phyloP scores from a whole-genome alignment of 2,329 filamentous ascomycete genomes.

The Pestalotiopsis fici region DNA sequence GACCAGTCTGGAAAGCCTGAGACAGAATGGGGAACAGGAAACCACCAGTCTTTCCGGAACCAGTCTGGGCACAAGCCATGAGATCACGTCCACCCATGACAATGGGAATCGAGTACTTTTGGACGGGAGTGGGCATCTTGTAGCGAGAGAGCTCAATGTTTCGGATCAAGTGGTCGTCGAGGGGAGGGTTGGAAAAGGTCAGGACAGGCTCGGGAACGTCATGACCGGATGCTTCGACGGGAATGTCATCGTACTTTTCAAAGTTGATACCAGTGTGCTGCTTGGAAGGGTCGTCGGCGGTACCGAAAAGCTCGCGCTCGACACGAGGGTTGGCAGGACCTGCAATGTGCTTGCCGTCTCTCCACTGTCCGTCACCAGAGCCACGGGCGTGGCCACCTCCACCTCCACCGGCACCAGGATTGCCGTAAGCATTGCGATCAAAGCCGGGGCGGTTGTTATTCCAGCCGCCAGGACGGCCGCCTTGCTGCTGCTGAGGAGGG shows the following conservation, averaged over 20 bases:
- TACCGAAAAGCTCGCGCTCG: slow-evolving; percentile 94
- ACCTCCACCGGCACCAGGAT: slow-evolving; percentile 39
- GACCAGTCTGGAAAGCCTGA: slow-evolving; percentile 92
- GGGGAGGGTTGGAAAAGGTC: slow-evolving; percentile 88
- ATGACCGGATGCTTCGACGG: slow-evolving; percentile 92
- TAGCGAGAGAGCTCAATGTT: slow-evolving; percentile 96
- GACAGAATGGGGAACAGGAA: slow-evolving; percentile 99
- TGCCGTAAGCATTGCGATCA: slow-evolving; percentile 65
- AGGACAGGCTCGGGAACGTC: slow-evolving; percentile 91
- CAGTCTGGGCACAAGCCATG: slow-evolving; percentile 99
- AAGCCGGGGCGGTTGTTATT: slow-evolving; percentile 41
- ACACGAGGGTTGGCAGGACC: slow-evolving; percentile 85
- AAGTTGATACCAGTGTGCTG: slow-evolving; percentile 99
- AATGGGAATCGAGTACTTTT: slow-evolving; percentile 99
- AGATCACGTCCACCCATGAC: slow-evolving; percentile 97
- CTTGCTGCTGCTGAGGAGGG: slow-evolving; percentile 12
- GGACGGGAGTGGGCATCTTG: slow-evolving; percentile 93
- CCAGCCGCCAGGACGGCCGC: not conserved
- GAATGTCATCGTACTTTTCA: slow-evolving; percentile 99
- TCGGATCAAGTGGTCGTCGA: slow-evolving; percentile 88
- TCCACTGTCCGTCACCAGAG: slow-evolving; percentile 95
- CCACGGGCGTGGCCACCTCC: slow-evolving; percentile 66
- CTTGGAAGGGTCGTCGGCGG: slow-evolving; percentile 88
- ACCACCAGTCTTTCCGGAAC: slow-evolving; percentile 99
- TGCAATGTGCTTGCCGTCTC: slow-evolving; percentile 92